A percentile compares a stretch with the other conserved stretches of the same genome.
Evolutionary conservation across 2,329 filamentous ascomycete genomes (phyloP).

Genomic region (Diaporthe velutina): DNA sequence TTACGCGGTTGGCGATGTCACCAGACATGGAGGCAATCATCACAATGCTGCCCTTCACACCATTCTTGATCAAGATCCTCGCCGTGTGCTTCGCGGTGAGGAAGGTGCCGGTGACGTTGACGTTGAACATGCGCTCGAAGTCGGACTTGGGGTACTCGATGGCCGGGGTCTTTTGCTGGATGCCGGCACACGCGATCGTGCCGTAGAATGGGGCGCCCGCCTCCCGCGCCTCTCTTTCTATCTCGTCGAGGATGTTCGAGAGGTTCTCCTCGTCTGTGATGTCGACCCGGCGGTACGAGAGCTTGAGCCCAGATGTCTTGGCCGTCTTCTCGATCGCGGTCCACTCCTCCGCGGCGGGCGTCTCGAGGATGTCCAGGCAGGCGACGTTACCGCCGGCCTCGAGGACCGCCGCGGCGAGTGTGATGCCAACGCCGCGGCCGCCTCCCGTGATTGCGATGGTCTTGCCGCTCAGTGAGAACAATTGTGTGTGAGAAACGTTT

Average conservation of each 20-base stretch:
- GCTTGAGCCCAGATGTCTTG: slow-evolving; percentile 48
- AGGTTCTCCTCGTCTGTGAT: slow-evolving; percentile 59
- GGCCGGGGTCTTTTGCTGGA: slow-evolving; percentile 61
- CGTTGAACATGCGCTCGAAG: slow-evolving; percentile 77
- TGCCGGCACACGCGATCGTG: slow-evolving; percentile 61
- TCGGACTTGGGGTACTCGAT: slow-evolving; percentile 64
- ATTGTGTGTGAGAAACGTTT: slow-evolving; percentile 10
- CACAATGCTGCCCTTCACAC: slow-evolving; percentile 60
- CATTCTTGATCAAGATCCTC: slow-evolving; percentile 62
- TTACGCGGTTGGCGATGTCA: slow-evolving; percentile 63
- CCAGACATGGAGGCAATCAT: slow-evolving; percentile 65
- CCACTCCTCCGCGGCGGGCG: slow-evolving; percentile 56
- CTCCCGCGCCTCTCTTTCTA: slow-evolving; percentile 51
- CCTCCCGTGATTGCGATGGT: slow-evolving; percentile 65
- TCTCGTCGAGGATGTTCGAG: slow-evolving; percentile 50
- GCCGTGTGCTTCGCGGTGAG: slow-evolving; percentile 79
- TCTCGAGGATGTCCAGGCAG: slow-evolving; percentile 57
- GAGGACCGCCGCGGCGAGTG: slow-evolving; percentile 60
- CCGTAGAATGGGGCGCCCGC: slow-evolving; percentile 49
- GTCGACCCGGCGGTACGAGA: slow-evolving; percentile 59
- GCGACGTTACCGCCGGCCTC: slow-evolving; percentile 64
- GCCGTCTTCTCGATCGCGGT: slow-evolving; percentile 56
- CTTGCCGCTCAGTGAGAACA: slow-evolving; percentile 25
- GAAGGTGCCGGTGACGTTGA: slow-evolving; percentile 78
- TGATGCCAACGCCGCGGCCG: slow-evolving; percentile 64